A percentile compares a stretch with the other conserved stretches of the same genome.
Conservation (phyloP, 805 yeast species). For the Yarrowia yakushimensis region DNA sequence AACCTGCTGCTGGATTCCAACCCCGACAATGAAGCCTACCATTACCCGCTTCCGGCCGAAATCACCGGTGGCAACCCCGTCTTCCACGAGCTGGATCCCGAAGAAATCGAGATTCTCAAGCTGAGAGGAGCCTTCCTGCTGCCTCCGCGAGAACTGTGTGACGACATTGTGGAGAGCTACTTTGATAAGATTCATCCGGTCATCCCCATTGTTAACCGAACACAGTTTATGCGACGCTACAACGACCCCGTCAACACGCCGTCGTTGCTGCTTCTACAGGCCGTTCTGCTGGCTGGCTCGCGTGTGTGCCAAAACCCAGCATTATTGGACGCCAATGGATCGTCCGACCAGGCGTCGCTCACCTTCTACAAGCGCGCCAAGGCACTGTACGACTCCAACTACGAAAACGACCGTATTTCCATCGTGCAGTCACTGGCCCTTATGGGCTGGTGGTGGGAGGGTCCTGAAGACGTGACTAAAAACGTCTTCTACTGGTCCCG, state of each 20-base stretch:
- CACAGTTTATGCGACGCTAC: slow-evolving; percentile 57
- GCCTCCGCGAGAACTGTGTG: slow-evolving; percentile 57
- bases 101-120: slow-evolving; percentile 61
- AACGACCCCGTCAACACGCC: slow-evolving; percentile 56
- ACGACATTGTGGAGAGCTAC: slow-evolving; percentile 57
- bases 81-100: slow-evolving; percentile 46
- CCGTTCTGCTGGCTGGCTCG: slow-evolving; percentile 66
- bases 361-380: slow-evolving; percentile 70
- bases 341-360: slow-evolving; percentile 51
- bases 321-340: slow-evolving; percentile 45
- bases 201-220: slow-evolving; percentile 63
- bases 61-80: slow-evolving; percentile 31
- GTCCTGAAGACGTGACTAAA: slow-evolving; percentile 64
- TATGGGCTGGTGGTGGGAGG: slow-evolving; percentile 69
- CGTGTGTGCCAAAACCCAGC: slow-evolving; percentile 55
- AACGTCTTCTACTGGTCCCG: slow-evolving; percentile 69
- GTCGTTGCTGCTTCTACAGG: slow-evolving; percentile 61
- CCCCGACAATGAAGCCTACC: slow-evolving; percentile 44
- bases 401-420: slow-evolving; percentile 61
- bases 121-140: slow-evolving; percentile 66
- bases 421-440: slow-evolving; percentile 60
- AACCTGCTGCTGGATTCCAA: slow-evolving; percentile 48
- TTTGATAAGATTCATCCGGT: slow-evolving; percentile 64
- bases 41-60: slow-evolving; percentile 35
- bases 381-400: slow-evolving; percentile 66